Evolutionary conservation across 2,329 filamentous ascomycete genomes (phyloP), one percentile per base, ranked within the genome.

Genomic region (Cladosporium sp.): DNA sequence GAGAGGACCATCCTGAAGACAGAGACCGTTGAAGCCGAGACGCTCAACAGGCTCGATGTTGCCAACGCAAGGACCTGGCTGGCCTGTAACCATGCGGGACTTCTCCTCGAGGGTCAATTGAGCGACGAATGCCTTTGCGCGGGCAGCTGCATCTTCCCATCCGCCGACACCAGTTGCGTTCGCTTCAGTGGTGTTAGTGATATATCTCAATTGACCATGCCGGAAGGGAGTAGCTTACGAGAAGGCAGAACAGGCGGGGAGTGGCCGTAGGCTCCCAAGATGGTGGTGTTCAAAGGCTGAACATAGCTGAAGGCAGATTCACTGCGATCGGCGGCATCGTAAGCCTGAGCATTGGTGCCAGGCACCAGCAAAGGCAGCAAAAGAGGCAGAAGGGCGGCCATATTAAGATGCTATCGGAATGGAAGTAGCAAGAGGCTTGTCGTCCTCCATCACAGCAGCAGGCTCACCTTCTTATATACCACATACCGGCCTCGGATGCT

Each of bases 1-100:
- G 11, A 59, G 54, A 0, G 93, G 93, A 0, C 92, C 92, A 73
- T 97, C 93, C 75, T 96, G 92, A 21, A 96, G 81, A 68, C 90
- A 92, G 26, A 95, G 81, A 34, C 71, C 71, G n/a, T 68, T 65
- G 62, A 77, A 78, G 8, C 74, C 72, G 15, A 79, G 66, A 26
- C 74, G 66, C 18, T 68, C 62, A 26, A 76, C 66, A 3, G 71
- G 68, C 36, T 73, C 73, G 30, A 78, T 76, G 66, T 77, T 78
- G 6, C 78, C 79, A 15, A 76, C 74, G 51, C 78, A 79, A 44
- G 67, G 54, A 3, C 69, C 66, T 14, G 67, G 66, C 21, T 65
- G 64, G 24, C 78, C 76, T 54, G 78, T 73, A 2, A 80, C 78
- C 41, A 81, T 78, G 34, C 74, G 74, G 21, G 78, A 69, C 71